A percentile compares a stretch with the other conserved stretches of the same genome.
Evolutionary conservation across 352 stramenopile genomes (phyloP).

Genomic region (Saprolegnia diclina): DNA sequence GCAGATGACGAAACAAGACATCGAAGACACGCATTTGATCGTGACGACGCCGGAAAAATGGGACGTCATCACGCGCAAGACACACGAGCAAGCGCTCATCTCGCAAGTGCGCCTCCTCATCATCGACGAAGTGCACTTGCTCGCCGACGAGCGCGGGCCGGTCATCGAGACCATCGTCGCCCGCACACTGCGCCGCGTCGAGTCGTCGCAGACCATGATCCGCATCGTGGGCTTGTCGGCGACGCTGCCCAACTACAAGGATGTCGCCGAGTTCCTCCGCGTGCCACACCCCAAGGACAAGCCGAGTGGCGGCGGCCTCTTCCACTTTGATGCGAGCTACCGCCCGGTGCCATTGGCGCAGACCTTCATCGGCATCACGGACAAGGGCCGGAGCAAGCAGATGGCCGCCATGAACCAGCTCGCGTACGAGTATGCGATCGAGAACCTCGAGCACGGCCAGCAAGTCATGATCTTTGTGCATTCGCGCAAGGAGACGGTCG

Average conservation of each 20-base stretch:
- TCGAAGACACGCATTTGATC: slow-evolving; percentile 93
- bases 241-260: slow-evolving; percentile 98
- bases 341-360: slow-evolving; percentile 98
- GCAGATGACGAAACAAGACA: slow-evolving; percentile 96
- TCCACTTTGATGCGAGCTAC: slow-evolving; percentile 98
- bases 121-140: slow-evolving; percentile 99
- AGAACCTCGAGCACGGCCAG: slow-evolving; percentile 57
- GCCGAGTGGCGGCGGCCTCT: slow-evolving; percentile 75
- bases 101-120: slow-evolving; percentile 96
- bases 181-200: slow-evolving; percentile 94
- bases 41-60: slow-evolving; percentile 99
- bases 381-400: slow-evolving; percentile 38
- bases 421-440: slow-evolving; percentile 57
- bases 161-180: slow-evolving; percentile 99
- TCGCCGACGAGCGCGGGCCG: slow-evolving; percentile 96
- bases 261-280: slow-evolving; percentile 96
- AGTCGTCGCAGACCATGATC: slow-evolving; percentile 96
- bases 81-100: slow-evolving; percentile 82
- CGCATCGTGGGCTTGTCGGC: slow-evolving; percentile 97
- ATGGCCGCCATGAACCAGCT: slow-evolving; percentile 81
- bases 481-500: slow-evolving; percentile 96
- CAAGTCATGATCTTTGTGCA: slow-evolving; percentile 99
- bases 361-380: slow-evolving; percentile 96
- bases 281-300: slow-evolving; percentile 73
- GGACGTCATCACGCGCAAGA: slow-evolving; percentile 99